A percentile compares a stretch with the other conserved stretches of the same genome.
Conservation (phyloP, 441 rosid genomes). For the Bruguiera hainesii region DNA sequence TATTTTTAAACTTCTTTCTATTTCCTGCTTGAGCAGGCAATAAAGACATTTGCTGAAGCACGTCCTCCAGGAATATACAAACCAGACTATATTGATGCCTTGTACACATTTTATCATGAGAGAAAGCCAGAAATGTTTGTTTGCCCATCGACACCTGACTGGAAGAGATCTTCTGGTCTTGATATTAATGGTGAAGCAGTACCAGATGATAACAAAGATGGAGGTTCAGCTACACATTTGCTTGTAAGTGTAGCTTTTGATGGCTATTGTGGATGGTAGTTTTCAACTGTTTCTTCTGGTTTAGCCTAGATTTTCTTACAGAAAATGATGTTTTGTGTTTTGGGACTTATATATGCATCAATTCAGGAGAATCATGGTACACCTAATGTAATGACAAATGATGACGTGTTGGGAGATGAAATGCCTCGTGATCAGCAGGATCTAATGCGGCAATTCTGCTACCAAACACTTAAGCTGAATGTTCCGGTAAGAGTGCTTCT, state of each 20-base stretch:
- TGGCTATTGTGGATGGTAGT: neutral
- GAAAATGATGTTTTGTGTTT: neutral
- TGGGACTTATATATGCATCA: neutral
- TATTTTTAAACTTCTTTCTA: constrained; percentile 17
- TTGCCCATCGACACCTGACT: constrained; percentile 93
- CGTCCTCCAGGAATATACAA: constrained; percentile 99
- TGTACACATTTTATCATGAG: constrained; percentile 90
- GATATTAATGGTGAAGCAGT: constrained; percentile 99
- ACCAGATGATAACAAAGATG: constrained; percentile 90
- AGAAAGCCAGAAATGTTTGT: constrained; percentile 65
- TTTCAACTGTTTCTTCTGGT: neutral
- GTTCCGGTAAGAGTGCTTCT: constrained; percentile 49
- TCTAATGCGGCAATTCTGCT: constrained; percentile 61
- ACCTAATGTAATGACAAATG: constrained; percentile 76
- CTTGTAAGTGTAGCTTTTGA: constrained; percentile 46
- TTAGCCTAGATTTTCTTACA: constrained; percentile 11
- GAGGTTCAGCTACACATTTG: constrained; percentile 55
- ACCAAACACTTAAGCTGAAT: constrained; percentile 66
- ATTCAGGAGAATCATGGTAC: constrained; percentile 63
- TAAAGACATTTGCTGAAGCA: constrained; percentile 73
- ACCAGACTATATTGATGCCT: constrained; percentile 79
- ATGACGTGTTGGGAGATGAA: constrained; percentile 97
- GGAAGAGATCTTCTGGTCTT: constrained; percentile 92
- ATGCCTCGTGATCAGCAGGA: constrained; percentile 79
- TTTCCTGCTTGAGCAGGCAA: constrained; percentile 55